Conservation (phyloP, 2,329 filamentous ascomycete genomes). For the Botrytis fabae region DNA sequence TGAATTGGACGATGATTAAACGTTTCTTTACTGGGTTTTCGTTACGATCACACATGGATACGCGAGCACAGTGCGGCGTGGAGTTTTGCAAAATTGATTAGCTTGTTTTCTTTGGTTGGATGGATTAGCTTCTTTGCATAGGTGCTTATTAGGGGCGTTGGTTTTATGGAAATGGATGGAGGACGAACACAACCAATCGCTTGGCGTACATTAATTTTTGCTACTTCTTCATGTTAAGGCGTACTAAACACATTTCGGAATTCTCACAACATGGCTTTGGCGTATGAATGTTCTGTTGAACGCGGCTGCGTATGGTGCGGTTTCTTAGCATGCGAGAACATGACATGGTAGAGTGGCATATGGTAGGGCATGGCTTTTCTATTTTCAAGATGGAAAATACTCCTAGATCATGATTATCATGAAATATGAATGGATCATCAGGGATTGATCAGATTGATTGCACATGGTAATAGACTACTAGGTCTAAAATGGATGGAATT, state of each 20-base stretch:
- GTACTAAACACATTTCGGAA: neutral
- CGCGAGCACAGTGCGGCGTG: neutral
- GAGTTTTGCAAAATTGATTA: slow-evolving; percentile 7
- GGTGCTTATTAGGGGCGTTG: neutral
- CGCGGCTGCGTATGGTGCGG: neutral
- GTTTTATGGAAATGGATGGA: neutral
- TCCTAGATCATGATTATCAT: neutral
- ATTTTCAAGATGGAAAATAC: neutral
- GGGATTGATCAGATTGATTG: neutral
- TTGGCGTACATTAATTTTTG: slow-evolving; percentile 6
- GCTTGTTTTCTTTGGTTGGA: neutral
- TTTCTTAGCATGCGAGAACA: neutral
- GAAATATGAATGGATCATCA: slow-evolving; percentile 8
- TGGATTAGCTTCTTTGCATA: slow-evolving; percentile 18
- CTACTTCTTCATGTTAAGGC: slow-evolving; percentile 1
- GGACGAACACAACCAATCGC: neutral
- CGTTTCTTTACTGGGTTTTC: neutral
- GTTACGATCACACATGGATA: slow-evolving; percentile 1
- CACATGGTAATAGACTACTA: neutral
- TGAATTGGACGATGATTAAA: slow-evolving; percentile 36
- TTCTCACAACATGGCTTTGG: slow-evolving; percentile 15
- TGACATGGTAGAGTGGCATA: neutral
- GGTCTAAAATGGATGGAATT: neutral
- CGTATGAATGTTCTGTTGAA: neutral
- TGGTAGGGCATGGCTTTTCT: neutral